Evolutionary conservation across 179 eudicot species (phyloP).

Genomic region (Heliamphora pulchella): DNA sequence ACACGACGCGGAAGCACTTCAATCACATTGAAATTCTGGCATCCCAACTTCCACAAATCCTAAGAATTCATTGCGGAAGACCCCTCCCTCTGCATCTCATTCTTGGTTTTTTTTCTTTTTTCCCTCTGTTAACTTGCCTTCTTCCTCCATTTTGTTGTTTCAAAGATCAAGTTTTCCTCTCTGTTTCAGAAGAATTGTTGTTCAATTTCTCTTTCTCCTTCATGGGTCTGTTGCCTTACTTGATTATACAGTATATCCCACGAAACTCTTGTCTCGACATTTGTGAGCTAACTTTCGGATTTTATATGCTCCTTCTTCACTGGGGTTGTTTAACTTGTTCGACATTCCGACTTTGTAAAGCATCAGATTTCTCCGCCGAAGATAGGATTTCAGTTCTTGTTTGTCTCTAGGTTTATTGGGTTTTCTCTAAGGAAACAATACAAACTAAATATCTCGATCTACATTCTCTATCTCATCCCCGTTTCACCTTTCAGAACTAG

Average conservation of each 20-base stretch:
- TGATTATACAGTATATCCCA: background rate
- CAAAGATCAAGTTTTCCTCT: background rate
- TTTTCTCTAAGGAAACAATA: background rate
- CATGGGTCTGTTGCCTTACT: background rate
- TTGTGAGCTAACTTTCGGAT: background rate
- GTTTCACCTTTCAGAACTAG: no score
- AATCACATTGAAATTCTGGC: background rate
- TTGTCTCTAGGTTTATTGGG: background rate
- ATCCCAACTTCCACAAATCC: constrained; percentile 3
- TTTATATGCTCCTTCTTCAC: background rate
- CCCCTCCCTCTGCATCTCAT: background rate
- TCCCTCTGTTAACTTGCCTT: no score
- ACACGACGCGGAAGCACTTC: constrained; percentile 20
- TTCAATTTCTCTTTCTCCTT: background rate
- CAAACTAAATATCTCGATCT: background rate
- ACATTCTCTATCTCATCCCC: background rate
- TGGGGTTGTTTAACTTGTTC: constrained; percentile 2
- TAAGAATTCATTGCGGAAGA: background rate
- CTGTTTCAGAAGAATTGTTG: background rate
- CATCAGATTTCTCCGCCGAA: background rate
- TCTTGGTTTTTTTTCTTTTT: no score
- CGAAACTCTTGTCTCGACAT: background rate
- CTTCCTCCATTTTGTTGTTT: no score
- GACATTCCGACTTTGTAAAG: background rate
- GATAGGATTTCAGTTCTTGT: background rate